Percentiles rank a stretch among this genome's conserved stretches.
phyloP scores from a whole-genome alignment of 78 protist genomes.

The Dictyostelium purpureum region DNA sequence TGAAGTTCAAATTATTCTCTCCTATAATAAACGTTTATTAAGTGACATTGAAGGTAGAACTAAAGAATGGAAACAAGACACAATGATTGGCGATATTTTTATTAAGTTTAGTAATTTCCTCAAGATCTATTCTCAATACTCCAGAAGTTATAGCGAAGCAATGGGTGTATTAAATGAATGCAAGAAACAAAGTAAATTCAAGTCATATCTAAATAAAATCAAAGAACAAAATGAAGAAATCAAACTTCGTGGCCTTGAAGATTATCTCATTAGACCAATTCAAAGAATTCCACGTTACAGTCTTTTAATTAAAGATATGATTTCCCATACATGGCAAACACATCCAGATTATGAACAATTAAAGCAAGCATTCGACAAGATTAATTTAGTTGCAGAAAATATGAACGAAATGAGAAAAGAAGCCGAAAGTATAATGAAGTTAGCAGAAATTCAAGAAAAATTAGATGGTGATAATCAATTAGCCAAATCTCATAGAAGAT shows the following conservation, averaged over 20 bases:
- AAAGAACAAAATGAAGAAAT: constrained; percentile 54
- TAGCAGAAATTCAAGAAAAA: constrained; percentile 75
- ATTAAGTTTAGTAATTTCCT: constrained; percentile 56
- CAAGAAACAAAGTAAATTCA: constrained; percentile 59
- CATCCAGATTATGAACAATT: constrained; percentile 69
- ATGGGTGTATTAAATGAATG: constrained; percentile 52
- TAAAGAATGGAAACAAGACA: background rate
- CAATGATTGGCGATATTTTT: constrained; percentile 70
- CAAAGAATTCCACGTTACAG: constrained; percentile 74
- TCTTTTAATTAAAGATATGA: constrained; percentile 57
- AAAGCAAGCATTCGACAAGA: constrained; percentile 22
- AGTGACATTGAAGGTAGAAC: background rate
- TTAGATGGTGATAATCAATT: constrained; percentile 12
- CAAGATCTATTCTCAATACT: constrained; percentile 62
- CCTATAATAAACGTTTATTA: constrained; percentile 7
- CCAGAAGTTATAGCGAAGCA: constrained; percentile 25
- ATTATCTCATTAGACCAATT: constrained; percentile 66
- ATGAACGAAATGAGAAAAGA: constrained; percentile 57
- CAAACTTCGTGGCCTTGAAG: constrained; percentile 59
- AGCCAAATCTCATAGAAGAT: constrained; percentile 45
- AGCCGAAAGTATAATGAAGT: constrained; percentile 62
- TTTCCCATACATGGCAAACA: constrained; percentile 54
- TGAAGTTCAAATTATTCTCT: constrained; percentile 26
- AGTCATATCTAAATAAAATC: constrained; percentile 25
- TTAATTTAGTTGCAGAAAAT: constrained; percentile 52